phyloP scores from a whole-genome alignment of 2,329 filamentous ascomycete species.

The Sarocladiaceae sp. region DNA sequence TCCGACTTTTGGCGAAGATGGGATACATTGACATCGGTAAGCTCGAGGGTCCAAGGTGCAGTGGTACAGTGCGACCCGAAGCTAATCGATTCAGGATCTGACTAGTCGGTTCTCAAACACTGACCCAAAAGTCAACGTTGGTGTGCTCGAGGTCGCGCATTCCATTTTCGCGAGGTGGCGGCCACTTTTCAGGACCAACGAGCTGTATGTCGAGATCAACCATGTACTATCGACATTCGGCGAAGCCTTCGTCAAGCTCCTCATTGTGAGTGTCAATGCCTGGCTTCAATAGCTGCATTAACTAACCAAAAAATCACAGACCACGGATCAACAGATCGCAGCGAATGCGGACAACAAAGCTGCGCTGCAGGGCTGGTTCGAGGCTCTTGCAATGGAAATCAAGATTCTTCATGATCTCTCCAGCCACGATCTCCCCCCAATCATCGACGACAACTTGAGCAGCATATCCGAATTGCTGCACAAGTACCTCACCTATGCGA shows the following conservation, averaged over 20 bases:
- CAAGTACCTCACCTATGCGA: constrained; percentile 89
- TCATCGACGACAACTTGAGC: constrained; percentile 83
- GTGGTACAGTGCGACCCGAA: not conserved
- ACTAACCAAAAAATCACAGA: constrained; percentile 31
- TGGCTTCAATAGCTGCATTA: not conserved
- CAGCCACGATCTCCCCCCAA: constrained; percentile 91
- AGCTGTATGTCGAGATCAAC: constrained; percentile 90
- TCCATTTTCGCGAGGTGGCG: constrained; percentile 97
- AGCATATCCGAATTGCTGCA: constrained; percentile 74
- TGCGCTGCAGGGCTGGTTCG: constrained; percentile 69
- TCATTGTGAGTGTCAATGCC: constrained; percentile 51
- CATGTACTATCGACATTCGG: constrained; percentile 87
- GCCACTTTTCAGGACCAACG: constrained; percentile 87
- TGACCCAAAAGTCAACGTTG: constrained; percentile 81
- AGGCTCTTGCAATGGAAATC: constrained; percentile 78
- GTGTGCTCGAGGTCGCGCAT: constrained; percentile 93
- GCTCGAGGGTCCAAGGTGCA: constrained; percentile 16
- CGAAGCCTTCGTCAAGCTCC: constrained; percentile 71
- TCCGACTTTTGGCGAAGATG: constrained; percentile 95
- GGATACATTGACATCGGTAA: constrained; percentile 86
- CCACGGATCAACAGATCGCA: constrained; percentile 65
- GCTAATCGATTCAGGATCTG: constrained; percentile 56
- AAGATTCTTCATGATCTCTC: constrained; percentile 95
- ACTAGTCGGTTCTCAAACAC: constrained; percentile 78
- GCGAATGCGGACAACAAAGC: constrained; percentile 70